Percentiles rank a stretch among this genome's conserved stretches.
Conservation (phyloP, 768 basidiomycete species). For the Mycena metata region DNA sequence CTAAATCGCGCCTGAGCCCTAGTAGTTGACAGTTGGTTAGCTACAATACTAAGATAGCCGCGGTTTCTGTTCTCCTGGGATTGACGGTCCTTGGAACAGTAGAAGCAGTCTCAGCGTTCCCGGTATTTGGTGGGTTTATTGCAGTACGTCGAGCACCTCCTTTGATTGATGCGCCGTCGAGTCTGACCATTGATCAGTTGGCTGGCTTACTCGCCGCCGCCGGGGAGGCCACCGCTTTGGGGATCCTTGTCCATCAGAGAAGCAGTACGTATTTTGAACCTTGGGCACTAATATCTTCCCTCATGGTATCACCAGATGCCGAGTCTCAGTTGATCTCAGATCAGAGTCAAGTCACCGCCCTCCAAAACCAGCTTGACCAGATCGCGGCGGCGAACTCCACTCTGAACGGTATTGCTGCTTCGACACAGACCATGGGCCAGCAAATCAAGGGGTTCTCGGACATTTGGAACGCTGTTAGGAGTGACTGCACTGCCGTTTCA, state of each 20-base stretch:
- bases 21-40: neutral
- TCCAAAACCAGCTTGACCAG: neutral
- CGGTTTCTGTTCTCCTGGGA: neutral
- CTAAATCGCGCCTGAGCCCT: neutral
- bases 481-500: constrained; percentile 6
- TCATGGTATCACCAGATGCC: neutral
- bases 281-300: neutral
- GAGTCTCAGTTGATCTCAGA: neutral
- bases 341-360: neutral
- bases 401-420: neutral
- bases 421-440: constrained; percentile 9
- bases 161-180: neutral
- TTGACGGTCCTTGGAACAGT: neutral
- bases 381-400: constrained; percentile 2
- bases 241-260: neutral
- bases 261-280: neutral
- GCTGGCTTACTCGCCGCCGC: neutral
- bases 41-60: neutral
- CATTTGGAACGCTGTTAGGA: constrained; percentile 7
- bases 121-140: constrained; percentile 1
- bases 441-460: constrained; percentile 3
- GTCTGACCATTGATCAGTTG: neutral
- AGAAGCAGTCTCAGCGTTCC: neutral
- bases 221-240: constrained; percentile 3
- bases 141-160: neutral